Percentiles rank a stretch among this genome's conserved stretches.
Conservation (phyloP, 495 filamentous ascomycete species). For the Podospora conica region DNA sequence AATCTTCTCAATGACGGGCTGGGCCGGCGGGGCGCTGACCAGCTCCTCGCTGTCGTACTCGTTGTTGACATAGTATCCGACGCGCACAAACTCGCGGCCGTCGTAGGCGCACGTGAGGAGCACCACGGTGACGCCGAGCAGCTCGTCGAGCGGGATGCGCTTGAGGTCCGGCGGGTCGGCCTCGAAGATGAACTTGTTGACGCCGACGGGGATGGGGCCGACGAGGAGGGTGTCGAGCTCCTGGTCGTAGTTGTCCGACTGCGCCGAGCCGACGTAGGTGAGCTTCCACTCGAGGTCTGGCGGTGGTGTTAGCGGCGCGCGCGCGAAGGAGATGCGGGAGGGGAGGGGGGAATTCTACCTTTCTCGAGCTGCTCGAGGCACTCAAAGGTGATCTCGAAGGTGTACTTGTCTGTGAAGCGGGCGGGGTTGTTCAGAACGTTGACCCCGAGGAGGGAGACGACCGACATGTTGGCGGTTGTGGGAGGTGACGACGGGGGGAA, state of each 20-base stretch:
- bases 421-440: conserved; percentile 96
- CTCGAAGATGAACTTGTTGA: conserved; percentile 98
- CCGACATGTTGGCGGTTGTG: conserved; percentile 66
- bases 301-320: not conserved
- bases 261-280: conserved; percentile 96
- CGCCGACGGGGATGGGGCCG: conserved; percentile 89
- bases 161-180: conserved; percentile 84
- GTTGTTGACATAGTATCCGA: conserved; percentile 99
- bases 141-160: conserved; percentile 88
- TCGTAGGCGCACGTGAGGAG: conserved; percentile 96
- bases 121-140: conserved; percentile 94
- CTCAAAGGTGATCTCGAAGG: conserved; percentile 98
- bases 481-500: conserved; percentile 2
- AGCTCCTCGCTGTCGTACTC: conserved; percentile 94
- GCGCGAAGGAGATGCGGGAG: not conserved
- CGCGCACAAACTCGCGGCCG: conserved; percentile 91
- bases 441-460: conserved; percentile 91
- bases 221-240: conserved; percentile 96
- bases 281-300: conserved; percentile 99
- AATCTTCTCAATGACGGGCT: conserved; percentile 87
- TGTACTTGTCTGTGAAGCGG: conserved; percentile 77
- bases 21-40: conserved; percentile 76
- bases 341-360: conserved; percentile 44
- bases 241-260: conserved; percentile 95
- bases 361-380: conserved; percentile 88